phyloP scores from a whole-genome alignment of 1,284 basidiomycete species.

The Ustilago sp. region DNA sequence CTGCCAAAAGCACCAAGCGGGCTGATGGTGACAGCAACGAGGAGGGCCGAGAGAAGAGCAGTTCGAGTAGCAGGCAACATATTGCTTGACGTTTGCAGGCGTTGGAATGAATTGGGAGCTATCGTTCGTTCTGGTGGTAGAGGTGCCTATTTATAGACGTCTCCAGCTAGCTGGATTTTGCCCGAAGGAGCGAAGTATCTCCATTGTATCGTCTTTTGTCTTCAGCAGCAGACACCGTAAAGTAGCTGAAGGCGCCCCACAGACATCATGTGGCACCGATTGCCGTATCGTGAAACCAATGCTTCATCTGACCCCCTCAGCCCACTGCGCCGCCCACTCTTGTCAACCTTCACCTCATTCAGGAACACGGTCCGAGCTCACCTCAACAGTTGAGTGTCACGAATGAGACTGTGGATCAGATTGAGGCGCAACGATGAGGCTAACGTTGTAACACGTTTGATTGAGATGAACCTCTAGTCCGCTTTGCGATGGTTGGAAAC shows the following conservation, averaged over 20 bases:
- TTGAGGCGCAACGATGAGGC: not conserved
- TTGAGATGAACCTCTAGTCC: constrained; percentile 12
- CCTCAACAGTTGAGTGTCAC: not conserved
- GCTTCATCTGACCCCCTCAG: not conserved
- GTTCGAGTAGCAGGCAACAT: constrained; percentile 14
- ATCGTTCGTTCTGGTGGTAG: too few species aligned
- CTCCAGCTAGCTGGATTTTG: too few species aligned
- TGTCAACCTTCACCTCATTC: not conserved
- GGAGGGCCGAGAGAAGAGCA: constrained; percentile 15
- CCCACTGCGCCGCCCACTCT: not conserved
- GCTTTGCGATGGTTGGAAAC: constrained; percentile 36
- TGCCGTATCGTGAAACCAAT: not conserved
- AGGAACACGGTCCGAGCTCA: constrained; percentile 1
- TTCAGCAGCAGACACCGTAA: too few species aligned
- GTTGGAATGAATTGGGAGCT: not conserved
- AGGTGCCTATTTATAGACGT: not conserved
- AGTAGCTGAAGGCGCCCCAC: not conserved
- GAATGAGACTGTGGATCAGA: not conserved
- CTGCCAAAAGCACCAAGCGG: constrained; percentile 13
- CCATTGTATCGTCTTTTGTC: not conserved
- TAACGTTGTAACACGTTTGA: too few species aligned
- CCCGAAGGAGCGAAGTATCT: not conserved
- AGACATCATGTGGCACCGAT: not conserved
- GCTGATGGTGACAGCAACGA: constrained; percentile 10
- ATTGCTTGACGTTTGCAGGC: not conserved